Conservation (phyloP, 306 rosid species). For the Inga laurina region DNA sequence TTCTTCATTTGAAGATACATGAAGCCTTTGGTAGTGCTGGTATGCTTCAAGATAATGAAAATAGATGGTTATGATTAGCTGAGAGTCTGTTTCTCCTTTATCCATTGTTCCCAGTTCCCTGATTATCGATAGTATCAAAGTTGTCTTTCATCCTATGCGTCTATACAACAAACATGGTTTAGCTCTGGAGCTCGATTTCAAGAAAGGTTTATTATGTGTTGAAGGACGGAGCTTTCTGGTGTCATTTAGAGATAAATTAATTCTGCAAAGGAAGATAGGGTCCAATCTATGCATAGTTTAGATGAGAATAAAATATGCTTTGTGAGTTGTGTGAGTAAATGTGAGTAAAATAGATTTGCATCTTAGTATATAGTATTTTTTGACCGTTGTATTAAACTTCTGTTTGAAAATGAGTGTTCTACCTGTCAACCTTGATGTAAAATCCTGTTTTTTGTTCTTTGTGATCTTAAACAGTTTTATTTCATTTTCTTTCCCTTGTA, state of each 20-base stretch:
- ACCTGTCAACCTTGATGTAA: conserved; percentile 18
- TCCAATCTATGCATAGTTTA: background rate
- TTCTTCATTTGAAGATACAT: conserved; percentile 84
- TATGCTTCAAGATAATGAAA: conserved; percentile 42
- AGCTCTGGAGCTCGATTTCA: background rate
- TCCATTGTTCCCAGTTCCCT: conserved; percentile 9
- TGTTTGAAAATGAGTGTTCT: conserved; percentile 25
- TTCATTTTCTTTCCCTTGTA: conserved; percentile 11
- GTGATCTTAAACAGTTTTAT: background rate
- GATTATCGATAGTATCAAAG: background rate
- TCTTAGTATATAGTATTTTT: background rate
- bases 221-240: conserved; percentile 18
- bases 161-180: background rate
- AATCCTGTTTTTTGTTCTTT: conserved; percentile 5
- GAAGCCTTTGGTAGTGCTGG: conserved; percentile 96
- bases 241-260: conserved; percentile 8
- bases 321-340: conserved; percentile 11
- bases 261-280: conserved; percentile 13
- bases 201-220: conserved; percentile 1
- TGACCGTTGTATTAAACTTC: background rate
- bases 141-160: conserved; percentile 4
- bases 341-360: conserved; percentile 18
- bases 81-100: background rate
- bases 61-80: conserved; percentile 31
- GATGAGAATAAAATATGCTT: background rate